Base-by-base conservation (phyloP, 2,329 filamentous ascomycete genomes). In the Microsporum audouinii region DNA sequence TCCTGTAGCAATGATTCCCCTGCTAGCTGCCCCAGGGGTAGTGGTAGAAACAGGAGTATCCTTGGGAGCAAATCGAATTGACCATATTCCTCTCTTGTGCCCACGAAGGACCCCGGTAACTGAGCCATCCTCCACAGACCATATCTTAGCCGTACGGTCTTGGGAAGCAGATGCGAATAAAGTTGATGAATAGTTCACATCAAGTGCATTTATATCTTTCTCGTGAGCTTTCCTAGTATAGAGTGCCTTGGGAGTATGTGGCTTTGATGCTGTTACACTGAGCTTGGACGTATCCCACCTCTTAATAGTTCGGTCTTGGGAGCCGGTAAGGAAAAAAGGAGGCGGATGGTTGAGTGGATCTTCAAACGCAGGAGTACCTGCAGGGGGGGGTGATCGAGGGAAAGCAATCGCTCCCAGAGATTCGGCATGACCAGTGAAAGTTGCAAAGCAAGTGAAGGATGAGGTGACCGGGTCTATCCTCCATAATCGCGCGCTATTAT, bases 201-300 rank as follows among this genome's bases (percentile, higher is more conserved):
- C 90, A 58, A 99, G 83, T 1, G 94, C 91, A 68, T 99, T 99
- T 75, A 99, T 99, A 67, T 99, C 94, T 72, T 99, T 99, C 71
- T 99, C 94, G 74, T 99, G 94, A 0, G 94, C 94, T 74, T 96
- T 95, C 61, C 94, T 84, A 0, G 94, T 97, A 73, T 89, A 99
- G 3, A 86, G 76, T 45, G 89, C 89, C 67, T 77, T 77, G 2
- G 71, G 71, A 7, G 68, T 65, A 59, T 72, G 71, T 7, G 67
- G 65, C 58, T 72, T 71, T 29, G 47, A 51, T 47, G 64, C 70
- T 7, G 68, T 68, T 8, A 68, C 65, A 51, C 69, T 69, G 63
- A 82, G 72, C 43, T 82, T 82, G 0, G 85, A 83, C 27, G 92
- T 85, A 63, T 96, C 89, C 90, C 94, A 96, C 66, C 88, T 86